phyloP scores from a whole-genome alignment of 176 grass and related monocot species.

The Rhipidocladum racemiflorum region DNA sequence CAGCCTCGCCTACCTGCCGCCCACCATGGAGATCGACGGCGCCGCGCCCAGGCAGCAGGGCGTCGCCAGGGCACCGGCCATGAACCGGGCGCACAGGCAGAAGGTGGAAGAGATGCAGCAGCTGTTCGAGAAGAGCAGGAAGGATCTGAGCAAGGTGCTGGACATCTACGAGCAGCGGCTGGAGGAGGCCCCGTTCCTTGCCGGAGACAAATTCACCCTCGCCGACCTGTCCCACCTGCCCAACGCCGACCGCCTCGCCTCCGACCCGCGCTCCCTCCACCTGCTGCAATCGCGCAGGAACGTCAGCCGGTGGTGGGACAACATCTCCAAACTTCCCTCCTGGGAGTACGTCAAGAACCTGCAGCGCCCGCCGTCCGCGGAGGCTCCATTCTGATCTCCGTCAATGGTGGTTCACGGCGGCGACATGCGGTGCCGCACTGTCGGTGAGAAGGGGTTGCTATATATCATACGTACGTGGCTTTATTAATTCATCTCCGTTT shows the following conservation, averaged over 20 bases:
- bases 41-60: background rate
- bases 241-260: slow-evolving; percentile 58
- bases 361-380: slow-evolving; percentile 44
- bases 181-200: slow-evolving; percentile 55
- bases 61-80: background rate
- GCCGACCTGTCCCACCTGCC: slow-evolving; percentile 93
- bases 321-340: slow-evolving; percentile 49
- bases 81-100: background rate
- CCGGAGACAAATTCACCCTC: slow-evolving; percentile 88
- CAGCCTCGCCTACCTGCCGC: slow-evolving; percentile 60
- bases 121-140: slow-evolving; percentile 51
- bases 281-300: slow-evolving; percentile 53
- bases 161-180: slow-evolving; percentile 86
- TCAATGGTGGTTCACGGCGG: no score
- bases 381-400: slow-evolving; percentile 30
- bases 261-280: slow-evolving; percentile 43
- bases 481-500: background rate
- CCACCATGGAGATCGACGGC: background rate
- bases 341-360: slow-evolving; percentile 77
- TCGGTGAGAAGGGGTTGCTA: slow-evolving; percentile 3
- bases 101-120: slow-evolving; percentile 46
- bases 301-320: slow-evolving; percentile 68
- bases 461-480: background rate
- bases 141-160: slow-evolving; percentile 67
- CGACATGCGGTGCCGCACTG: background rate